Evolutionary conservation across 441 rosid species (phyloP).

Genomic region (Codiaeum variegatum): DNA sequence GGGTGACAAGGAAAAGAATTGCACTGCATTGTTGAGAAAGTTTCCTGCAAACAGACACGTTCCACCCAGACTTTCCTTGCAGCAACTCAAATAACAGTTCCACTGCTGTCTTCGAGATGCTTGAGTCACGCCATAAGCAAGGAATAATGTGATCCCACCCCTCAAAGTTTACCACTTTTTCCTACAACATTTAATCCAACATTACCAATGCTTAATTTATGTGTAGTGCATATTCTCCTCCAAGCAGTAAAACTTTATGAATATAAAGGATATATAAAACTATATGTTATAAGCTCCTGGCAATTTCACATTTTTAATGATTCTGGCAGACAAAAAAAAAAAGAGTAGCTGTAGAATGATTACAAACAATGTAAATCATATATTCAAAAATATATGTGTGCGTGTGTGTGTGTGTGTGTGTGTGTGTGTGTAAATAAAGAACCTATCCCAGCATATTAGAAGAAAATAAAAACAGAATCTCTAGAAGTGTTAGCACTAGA

Average conservation of each 20-base stretch:
- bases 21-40: slow-evolving; percentile 47
- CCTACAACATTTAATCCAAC: slow-evolving; percentile 32
- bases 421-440: too few relatives aligned
- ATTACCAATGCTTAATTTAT: neutral
- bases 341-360: neutral
- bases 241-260: neutral
- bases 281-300: neutral
- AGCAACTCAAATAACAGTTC: slow-evolving; percentile 51
- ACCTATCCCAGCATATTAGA: neutral
- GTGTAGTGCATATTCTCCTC: neutral
- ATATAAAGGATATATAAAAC: slow-evolving; percentile 1
- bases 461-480: neutral
- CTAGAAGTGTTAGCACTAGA: neutral
- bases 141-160: slow-evolving; percentile 55
- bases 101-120: slow-evolving; percentile 53
- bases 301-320: slow-evolving; percentile 1
- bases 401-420: too few relatives aligned
- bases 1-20: slow-evolving; percentile 58
- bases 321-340: neutral
- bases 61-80: slow-evolving; percentile 62
- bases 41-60: slow-evolving; percentile 41
- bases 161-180: slow-evolving; percentile 38
- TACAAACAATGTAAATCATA: neutral
- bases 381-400: neutral
- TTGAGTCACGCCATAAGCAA: slow-evolving; percentile 50